Base-by-base conservation (phyloP, 2,329 filamentous ascomycete genomes). In the Epichloe sylvatica region DNA sequence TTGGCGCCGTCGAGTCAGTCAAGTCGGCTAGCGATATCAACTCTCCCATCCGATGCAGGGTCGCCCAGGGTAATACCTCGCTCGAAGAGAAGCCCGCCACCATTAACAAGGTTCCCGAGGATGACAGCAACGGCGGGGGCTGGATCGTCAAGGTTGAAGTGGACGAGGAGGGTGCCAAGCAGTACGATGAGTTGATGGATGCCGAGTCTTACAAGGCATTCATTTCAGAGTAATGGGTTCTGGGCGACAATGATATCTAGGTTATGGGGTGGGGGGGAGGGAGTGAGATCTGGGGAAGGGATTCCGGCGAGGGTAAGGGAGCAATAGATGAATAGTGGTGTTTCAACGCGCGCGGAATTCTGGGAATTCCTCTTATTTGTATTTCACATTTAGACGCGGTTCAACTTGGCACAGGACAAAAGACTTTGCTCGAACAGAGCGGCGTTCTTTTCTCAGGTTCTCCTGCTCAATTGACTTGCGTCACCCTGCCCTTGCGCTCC, bases 21-120 rank as follows among this genome's bases (percentile, higher is more conserved):
- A 98, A 98, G 77, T 92, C 85, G 54, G 92, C 92, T n/a, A 91
- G 87, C 55, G 92, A 98, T 67, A 95, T 98, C 74, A 84, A 95
- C 71, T 83, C 88, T 12, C 92, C 92, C 17, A 78, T 96, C 57
- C 71, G 76, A 47, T 91, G 91, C 63, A 85, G 72, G 58, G 80
- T 98, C 53, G 75, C 79, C 37, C 78, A 84, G 62, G 75, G 82
- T 60, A 98, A 98, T 72, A 62, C 64, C 11, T 63, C 73, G 52
- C 77, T 98, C 54, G 86, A 94, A 67, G 84, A 92, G 67, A 90
- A 85, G 73, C 91, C 92, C 21, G 78, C 78, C 53, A 83, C 78
- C 50, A 89, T 98, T 72, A 98, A 97, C 74, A 77, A 87, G 70
- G 83, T 86, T 47, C 86, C 92, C 43, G 92, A 98, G 76, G 79